Conservation (phyloP, 257 asterid genomes). For the Nicotiana otophora region DNA sequence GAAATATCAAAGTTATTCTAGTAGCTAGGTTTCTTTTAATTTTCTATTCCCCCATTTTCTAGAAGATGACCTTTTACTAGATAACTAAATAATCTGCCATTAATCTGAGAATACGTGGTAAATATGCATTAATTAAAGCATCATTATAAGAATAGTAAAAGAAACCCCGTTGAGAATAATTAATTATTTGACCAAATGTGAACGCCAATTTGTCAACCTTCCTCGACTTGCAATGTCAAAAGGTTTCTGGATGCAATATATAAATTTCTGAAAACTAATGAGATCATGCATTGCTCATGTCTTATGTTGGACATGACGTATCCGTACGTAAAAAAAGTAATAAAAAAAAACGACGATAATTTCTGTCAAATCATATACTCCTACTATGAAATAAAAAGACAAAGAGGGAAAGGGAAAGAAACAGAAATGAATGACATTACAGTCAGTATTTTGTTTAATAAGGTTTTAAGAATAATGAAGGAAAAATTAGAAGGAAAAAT, state of each 20-base stretch:
- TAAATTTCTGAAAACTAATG: background rate
- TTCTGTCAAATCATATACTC: background rate
- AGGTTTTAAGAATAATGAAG: background rate
- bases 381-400: background rate
- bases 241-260: background rate
- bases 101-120: background rate
- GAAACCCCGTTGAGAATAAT: background rate
- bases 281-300: background rate
- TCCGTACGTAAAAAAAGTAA: background rate
- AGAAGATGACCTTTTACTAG: background rate
- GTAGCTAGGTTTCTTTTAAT: background rate
- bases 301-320: background rate
- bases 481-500: background rate
- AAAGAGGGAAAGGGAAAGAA: too few relatives aligned
- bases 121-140: background rate
- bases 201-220: background rate
- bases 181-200: background rate
- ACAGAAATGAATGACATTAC: background rate
- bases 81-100: background rate
- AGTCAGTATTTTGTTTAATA: background rate
- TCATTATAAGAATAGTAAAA: background rate
- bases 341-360: background rate
- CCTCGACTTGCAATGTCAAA: background rate
- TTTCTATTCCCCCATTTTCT: background rate
- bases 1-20: background rate